Evolutionary conservation across 306 rosid species (phyloP).

Genomic region (Castanea mollissima): DNA sequence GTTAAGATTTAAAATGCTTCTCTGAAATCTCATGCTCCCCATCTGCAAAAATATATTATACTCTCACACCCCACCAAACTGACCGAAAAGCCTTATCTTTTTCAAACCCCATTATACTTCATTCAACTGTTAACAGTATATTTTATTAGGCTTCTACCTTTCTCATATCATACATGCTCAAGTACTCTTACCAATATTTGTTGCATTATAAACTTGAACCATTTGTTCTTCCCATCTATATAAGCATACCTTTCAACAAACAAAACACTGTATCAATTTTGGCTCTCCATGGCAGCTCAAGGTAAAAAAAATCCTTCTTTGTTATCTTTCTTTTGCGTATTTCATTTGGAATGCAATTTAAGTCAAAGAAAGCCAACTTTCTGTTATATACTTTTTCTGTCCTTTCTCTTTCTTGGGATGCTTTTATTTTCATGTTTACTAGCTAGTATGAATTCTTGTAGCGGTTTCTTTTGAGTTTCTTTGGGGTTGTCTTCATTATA

Average conservation of each 20-base stretch:
- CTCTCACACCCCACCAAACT: constrained; percentile 65
- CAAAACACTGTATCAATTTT: constrained; percentile 35
- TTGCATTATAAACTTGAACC: constrained; percentile 40
- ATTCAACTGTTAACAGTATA: constrained; percentile 42
- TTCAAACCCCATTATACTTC: constrained; percentile 44
- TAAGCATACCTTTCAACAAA: constrained; percentile 42
- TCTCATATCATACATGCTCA: constrained; percentile 28
- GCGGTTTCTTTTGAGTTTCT: constrained; percentile 3
- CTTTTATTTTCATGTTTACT: background rate
- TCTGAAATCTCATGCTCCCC: constrained; percentile 67
- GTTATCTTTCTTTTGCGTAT: constrained; percentile 14
- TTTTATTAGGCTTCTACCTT: constrained; percentile 25
- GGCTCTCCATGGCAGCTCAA: constrained; percentile 43
- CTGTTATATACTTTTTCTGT: background rate
- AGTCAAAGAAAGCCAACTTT: background rate
- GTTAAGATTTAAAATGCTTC: constrained; percentile 40
- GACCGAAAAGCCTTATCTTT: constrained; percentile 66
- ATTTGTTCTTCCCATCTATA: constrained; percentile 41
- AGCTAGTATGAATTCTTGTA: constrained; percentile 13
- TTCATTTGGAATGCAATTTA: background rate
- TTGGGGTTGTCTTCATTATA: constrained; percentile 13
- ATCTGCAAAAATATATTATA: constrained; percentile 52
- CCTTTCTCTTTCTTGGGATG: background rate
- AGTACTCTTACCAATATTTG: constrained; percentile 51
- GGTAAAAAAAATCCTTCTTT: constrained; percentile 39